Evolutionary conservation across 805 yeast species (phyloP).

Genomic region (Candida montana): DNA sequence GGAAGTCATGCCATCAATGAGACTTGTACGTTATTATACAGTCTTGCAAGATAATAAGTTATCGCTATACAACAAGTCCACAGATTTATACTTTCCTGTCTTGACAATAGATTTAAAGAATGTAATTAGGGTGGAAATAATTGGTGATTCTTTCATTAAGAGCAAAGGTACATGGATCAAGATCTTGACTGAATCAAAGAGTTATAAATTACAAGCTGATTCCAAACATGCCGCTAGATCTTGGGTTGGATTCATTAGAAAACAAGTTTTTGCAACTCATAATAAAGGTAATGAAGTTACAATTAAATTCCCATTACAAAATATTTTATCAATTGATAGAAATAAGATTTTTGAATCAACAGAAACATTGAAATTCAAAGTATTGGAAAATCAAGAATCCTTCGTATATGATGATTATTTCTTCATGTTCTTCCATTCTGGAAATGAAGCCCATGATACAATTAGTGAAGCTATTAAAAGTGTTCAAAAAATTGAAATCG

Average conservation of each 20-base stretch:
- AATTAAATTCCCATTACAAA: conserved; percentile 68
- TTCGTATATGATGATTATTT: conserved; percentile 64
- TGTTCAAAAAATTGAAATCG: conserved; percentile 4
- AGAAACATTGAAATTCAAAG: conserved; percentile 54
- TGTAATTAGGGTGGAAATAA: conserved; percentile 55
- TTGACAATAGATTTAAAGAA: conserved; percentile 66
- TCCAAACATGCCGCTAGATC: conserved; percentile 64
- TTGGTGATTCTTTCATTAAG: conserved; percentile 17
- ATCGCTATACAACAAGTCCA: conserved; percentile 61
- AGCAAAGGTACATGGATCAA: conserved; percentile 43
- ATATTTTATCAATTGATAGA: conserved; percentile 57
- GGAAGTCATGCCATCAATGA: conserved; percentile 24
- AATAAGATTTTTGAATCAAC: conserved; percentile 51
- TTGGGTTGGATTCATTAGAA: conserved; percentile 74
- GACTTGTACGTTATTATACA: conserved; percentile 67
- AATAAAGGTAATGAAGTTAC: conserved; percentile 69
- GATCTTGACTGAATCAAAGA: conserved; percentile 50
- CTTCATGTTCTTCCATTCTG: conserved; percentile 58
- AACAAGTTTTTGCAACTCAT: conserved; percentile 68
- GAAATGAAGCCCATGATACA: conserved; percentile 36
- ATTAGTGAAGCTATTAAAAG: conserved; percentile 36
- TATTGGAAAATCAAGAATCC: conserved; percentile 47
- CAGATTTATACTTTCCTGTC: conserved; percentile 81
- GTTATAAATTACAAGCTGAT: conserved; percentile 69
- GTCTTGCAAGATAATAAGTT: conserved; percentile 64